These are phyloP conservation scores for Phalaenopsis aphrodite DNA, from an alignment of 106 monocot genomes.

Conservation along the genomic window DNA sequence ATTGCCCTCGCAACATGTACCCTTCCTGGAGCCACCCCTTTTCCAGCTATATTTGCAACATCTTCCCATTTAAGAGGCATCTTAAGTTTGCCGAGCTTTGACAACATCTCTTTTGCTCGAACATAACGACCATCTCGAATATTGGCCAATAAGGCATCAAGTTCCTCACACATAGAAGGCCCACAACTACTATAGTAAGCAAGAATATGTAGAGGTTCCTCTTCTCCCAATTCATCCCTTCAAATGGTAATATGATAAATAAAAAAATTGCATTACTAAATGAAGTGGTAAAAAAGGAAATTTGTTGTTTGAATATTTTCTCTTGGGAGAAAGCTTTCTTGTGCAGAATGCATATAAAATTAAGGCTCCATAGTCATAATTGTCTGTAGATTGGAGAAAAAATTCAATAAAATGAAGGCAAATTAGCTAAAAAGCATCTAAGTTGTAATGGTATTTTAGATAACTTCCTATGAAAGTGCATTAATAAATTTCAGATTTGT, in stretches of 20 bases:
- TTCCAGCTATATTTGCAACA: conserved; percentile 70
- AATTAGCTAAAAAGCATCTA: too few species aligned
- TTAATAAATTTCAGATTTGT: not conserved
- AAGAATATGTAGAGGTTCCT: conserved; percentile 79
- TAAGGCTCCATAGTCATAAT: not conserved
- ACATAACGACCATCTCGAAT: conserved; percentile 80
- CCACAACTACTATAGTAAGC: conserved; percentile 86
- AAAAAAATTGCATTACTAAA: not conserved
- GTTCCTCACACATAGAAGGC: conserved; percentile 50
- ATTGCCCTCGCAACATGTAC: conserved; percentile 89
- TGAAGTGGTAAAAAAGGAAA: not conserved
- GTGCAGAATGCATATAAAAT: not conserved
- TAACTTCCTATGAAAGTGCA: too few species aligned
- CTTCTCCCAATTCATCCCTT: conserved; percentile 39
- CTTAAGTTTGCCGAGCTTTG: conserved; percentile 60
- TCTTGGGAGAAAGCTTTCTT: too few species aligned
- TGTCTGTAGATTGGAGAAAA: not conserved
- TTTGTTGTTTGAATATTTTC: too few species aligned
- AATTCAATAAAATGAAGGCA: too few species aligned
- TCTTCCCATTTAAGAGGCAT: conserved; percentile 84
- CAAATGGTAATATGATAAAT: conserved; percentile 1
- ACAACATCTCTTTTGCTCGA: conserved; percentile 78
- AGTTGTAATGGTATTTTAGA: too few species aligned
- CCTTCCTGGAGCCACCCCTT: conserved; percentile 93
- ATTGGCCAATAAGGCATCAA: conserved; percentile 43